Evolutionary conservation across 1,284 basidiomycete genomes (phyloP).

Genomic region (Tranzscheliella williamsii): DNA sequence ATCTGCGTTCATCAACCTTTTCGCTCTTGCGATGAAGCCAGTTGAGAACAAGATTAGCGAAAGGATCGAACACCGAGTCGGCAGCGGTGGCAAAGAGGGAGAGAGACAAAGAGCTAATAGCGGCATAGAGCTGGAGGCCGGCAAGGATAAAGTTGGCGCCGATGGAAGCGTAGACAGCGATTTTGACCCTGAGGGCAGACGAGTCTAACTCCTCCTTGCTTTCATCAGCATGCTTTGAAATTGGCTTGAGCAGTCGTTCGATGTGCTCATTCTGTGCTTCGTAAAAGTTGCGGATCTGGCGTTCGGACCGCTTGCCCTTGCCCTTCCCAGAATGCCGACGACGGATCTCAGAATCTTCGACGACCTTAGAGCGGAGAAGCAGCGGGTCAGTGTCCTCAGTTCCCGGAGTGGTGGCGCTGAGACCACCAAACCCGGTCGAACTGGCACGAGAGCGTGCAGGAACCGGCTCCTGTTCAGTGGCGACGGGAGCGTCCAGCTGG

Average conservation of each 20-base stretch:
- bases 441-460: constrained; percentile 27
- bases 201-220: constrained; percentile 71
- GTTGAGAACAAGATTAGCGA: constrained; percentile 83
- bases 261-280: constrained; percentile 86
- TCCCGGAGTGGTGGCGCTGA: constrained; percentile 9
- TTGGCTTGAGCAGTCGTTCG: constrained; percentile 77
- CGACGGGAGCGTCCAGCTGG: neutral
- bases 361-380: constrained; percentile 61
- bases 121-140: constrained; percentile 69
- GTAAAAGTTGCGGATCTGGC: constrained; percentile 72
- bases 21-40: constrained; percentile 77
- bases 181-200: constrained; percentile 67
- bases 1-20: constrained; percentile 76
- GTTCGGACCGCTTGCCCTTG: constrained; percentile 57
- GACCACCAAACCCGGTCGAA: constrained; percentile 20
- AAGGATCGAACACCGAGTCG: constrained; percentile 85
- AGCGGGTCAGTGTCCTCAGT: constrained; percentile 62
- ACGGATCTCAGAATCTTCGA: constrained; percentile 61
- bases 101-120: constrained; percentile 79
- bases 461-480: neutral
- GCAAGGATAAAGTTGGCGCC: constrained; percentile 69
- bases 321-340: constrained; percentile 59
- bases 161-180: constrained; percentile 83
- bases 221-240: constrained; percentile 80
- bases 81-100: constrained; percentile 87